Evolutionary conservation across 305 asterid genomes (phyloP), one percentile per base, ranked within the genome.

Genomic region (Solanum hybrid): DNA sequence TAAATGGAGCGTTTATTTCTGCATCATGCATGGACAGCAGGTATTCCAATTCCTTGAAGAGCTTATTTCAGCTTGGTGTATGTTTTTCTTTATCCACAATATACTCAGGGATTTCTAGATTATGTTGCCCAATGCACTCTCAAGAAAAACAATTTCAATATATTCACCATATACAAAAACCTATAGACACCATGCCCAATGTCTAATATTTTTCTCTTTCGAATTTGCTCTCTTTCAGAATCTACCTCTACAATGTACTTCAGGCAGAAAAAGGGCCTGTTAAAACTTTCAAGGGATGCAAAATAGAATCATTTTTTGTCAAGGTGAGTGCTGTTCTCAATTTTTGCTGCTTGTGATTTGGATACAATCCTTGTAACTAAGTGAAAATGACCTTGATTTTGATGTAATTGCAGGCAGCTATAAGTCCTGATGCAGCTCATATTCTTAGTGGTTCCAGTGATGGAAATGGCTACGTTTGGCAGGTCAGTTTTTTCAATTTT

Each of bases 11-110:
- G 13, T 96, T 89, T 92, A 89, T 97, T 88, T 91, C 98, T 4
- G 98, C 99, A 89, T 95, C 99, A 13, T 95, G 99, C 95, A 98
- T 95, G 98, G 99, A 98, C 92, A 97, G 94, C 92, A 96, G 98
- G 99, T 96, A 91, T 17, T 80, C 60, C 86, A 78, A 71, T 87
- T 86, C 32, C 12, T 37, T 27, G 66, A 84, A 17, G 76, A 40
- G 36, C n/a, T n/a, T 38, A 15, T 87, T 42, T 42, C 56, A 29
- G 89, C 35, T 31, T 87, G 81, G 85, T 45, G 40, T 11, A 45
- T 76, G 35, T 7, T 78, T 35, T 87, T 45, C 75, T 26, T 29
- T 40, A 42, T 87, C 76, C 5, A 19, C 29, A 84, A 31, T 84
- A 31, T 34, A 31, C 37, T 31, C 19, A 3, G 73, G 38, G 42